Evolutionary conservation across 768 basidiomycete genomes (phyloP), one percentile per base, ranked within the genome.

Genomic region (Crucibulum laeve): DNA sequence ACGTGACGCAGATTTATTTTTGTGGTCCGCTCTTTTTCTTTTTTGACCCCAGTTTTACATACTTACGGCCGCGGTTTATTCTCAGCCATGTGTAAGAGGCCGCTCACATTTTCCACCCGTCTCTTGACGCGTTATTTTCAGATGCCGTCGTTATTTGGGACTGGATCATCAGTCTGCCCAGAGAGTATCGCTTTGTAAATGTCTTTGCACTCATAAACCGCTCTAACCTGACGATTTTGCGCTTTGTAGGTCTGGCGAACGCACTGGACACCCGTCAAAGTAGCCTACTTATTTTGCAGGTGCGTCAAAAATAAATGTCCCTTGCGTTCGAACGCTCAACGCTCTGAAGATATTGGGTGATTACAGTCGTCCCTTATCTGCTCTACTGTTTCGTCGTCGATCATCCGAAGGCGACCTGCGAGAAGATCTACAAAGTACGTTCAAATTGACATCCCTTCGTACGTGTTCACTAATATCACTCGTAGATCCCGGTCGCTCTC

Each of bases 71-170:
- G 49, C 53, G 53, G n/a, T n/a, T 53, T 47, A 45, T 54, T 61
- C 53, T 49, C 55, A 87, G 84, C 84, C 58, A 85, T 86, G 83
- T 87, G 84, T 85, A 75, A 60, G 69, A 48, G 42, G 52, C 42
- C 48, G 48, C 38, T 14, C 25, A 40, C 47, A 56, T 45, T 52
- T 52, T 55, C 55, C 58, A 56, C 47, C 42, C 49, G 52, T 51
- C 26, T 59, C 49, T 65, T 53, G 59, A 54, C 43, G 47, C 44
- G 44, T 45, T 56, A 51, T 43, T 50, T 50, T 41, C 57, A 89
- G 87, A 90, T 62, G 83, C 87, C 44, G 81, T 90, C 39, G 81
- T 87, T 47, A 63, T 88, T 41, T 90, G 87, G 87, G 87, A 90
- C 69, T 90, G 87, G 87, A 69, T 85, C 58, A 80, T 85, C 56